A percentile compares a stretch with the other conserved stretches of the same genome.
Conservation (phyloP, 73 alveolate species). For the Paramecium pentaurelia region DNA sequence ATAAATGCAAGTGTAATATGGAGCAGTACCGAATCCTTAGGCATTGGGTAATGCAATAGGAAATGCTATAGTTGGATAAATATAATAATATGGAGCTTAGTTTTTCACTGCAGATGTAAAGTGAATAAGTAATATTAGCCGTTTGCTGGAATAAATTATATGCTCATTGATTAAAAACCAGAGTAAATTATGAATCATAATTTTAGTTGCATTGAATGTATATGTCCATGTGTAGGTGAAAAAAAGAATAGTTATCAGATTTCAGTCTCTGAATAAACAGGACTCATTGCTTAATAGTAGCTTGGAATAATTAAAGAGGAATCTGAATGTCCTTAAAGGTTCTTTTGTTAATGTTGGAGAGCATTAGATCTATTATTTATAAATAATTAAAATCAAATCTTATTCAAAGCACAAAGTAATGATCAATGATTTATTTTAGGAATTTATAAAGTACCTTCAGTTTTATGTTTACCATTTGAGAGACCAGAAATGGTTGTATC, state of each 20-base stretch:
- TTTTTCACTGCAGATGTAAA: not conserved
- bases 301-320: not conserved
- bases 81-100: not conserved
- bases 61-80: not conserved
- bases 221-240: slow-evolving; percentile 39
- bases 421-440: not conserved
- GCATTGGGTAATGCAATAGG: not conserved
- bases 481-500: slow-evolving; percentile 6
- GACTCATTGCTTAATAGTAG: not conserved
- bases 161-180: not conserved
- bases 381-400: not conserved
- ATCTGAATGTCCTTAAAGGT: slow-evolving; percentile 15
- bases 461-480: slow-evolving; percentile 2
- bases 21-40: not conserved
- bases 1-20: not conserved
- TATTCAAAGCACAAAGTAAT: not conserved
- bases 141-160: not conserved
- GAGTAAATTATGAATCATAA: not conserved
- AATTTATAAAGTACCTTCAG: slow-evolving; percentile 27
- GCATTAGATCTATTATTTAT: not conserved
- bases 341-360: slow-evolving; percentile 52
- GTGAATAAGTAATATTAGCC: not conserved
- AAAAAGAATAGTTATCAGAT: not conserved
- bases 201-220: slow-evolving; percentile 18
- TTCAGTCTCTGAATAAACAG: slow-evolving; percentile 7